phyloP scores from a whole-genome alignment of 176 grass and related monocot genomes.

The Bonia amplexicaulis region DNA sequence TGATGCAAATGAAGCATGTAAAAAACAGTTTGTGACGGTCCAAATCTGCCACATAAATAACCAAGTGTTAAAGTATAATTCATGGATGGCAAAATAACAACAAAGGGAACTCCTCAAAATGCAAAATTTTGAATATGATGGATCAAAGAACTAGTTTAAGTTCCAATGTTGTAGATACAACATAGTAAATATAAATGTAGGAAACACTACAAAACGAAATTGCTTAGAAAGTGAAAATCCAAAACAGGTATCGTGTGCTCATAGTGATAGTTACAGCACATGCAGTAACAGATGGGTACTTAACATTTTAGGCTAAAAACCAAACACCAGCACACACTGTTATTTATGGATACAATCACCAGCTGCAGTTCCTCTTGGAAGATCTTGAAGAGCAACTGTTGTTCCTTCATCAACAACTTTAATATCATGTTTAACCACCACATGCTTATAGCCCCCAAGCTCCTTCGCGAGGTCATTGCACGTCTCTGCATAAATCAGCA shows the following conservation, averaged over 20 bases:
- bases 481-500: slow-evolving; percentile 49
- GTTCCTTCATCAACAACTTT: slow-evolving; percentile 64
- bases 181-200: neutral
- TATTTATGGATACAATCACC: slow-evolving; percentile 83
- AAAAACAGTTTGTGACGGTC: neutral
- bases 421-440: slow-evolving; percentile 59
- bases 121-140: neutral
- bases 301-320: neutral
- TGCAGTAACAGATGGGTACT: neutral
- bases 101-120: neutral
- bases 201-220: neutral
- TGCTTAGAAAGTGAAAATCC: neutral
- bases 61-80: neutral
- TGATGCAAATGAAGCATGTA: neutral
- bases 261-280: neutral
- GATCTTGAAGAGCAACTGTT: slow-evolving; percentile 47
- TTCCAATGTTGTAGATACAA: neutral
- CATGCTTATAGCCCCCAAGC: slow-evolving; percentile 81
- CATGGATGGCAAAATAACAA: neutral
- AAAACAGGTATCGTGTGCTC: neutral
- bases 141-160: neutral
- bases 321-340: neutral
- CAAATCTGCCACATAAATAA: slow-evolving; percentile 5
- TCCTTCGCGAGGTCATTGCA: slow-evolving; percentile 76
- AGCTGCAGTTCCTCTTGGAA: slow-evolving; percentile 56